Percentiles rank a stretch among this genome's conserved stretches.
phyloP scores from a whole-genome alignment of 768 basidiomycete genomes.

The Rhizopogon roseolus region DNA sequence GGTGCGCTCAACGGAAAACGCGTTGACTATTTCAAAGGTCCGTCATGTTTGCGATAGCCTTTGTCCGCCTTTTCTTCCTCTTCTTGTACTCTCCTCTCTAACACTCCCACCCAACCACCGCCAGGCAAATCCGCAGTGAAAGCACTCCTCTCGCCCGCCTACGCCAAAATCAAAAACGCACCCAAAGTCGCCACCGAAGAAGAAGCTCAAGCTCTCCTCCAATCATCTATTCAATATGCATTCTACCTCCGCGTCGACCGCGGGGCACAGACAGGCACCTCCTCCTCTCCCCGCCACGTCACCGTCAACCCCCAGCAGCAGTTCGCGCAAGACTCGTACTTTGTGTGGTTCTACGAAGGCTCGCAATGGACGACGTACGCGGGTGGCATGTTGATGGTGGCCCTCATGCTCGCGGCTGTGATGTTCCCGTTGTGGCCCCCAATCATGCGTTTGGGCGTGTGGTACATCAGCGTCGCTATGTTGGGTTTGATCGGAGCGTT shows the following conservation, averaged over 20 bases:
- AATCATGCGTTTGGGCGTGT: conserved; percentile 87
- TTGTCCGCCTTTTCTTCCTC: too few species aligned
- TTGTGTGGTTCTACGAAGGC: conserved; percentile 96
- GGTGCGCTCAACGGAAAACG: conserved; percentile 94
- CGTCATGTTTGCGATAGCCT: conserved; percentile 9
- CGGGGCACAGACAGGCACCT: conserved; percentile 43
- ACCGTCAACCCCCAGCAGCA: conserved; percentile 72
- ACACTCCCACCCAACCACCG: neutral
- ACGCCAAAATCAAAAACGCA: conserved; percentile 78
- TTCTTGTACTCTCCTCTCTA: neutral
- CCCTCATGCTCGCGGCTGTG: conserved; percentile 89
- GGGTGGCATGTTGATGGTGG: conserved; percentile 88
- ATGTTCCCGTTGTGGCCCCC: conserved; percentile 99
- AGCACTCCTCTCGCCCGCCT: conserved; percentile 89
- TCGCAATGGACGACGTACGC: conserved; percentile 92
- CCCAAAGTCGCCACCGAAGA: conserved; percentile 70
- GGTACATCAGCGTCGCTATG: conserved; percentile 89
- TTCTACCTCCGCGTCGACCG: conserved; percentile 93
- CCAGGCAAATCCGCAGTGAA: conserved; percentile 91
- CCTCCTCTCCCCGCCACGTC: conserved; percentile 69
- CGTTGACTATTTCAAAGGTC: conserved; percentile 97
- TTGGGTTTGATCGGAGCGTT: conserved; percentile 87
- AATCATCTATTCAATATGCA: conserved; percentile 70
- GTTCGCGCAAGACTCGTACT: conserved; percentile 79
- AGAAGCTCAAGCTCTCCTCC: conserved; percentile 67